Conservation (phyloP, 805 yeast genomes). For the Hanseniaspora thailandica region DNA sequence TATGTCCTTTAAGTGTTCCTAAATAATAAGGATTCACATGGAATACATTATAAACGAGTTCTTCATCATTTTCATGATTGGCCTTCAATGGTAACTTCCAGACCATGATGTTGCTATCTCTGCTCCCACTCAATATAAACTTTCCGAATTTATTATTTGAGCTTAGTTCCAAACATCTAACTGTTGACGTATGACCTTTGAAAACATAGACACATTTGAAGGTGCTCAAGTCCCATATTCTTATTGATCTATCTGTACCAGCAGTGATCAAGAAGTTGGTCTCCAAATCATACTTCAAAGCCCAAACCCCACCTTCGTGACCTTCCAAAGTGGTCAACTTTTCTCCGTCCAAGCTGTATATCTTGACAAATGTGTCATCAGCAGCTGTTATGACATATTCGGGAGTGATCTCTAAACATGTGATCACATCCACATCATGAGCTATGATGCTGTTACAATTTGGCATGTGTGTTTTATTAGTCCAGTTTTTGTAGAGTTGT, state of each 20-base stretch:
- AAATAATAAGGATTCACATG: constrained; percentile 50
- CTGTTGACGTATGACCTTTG: constrained; percentile 85
- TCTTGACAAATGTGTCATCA: constrained; percentile 70
- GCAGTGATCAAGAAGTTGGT: constrained; percentile 70
- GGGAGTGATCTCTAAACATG: constrained; percentile 87
- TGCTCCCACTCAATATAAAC: constrained; percentile 65
- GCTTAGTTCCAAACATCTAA: constrained; percentile 76
- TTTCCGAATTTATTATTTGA: constrained; percentile 57
- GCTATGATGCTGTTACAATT: constrained; percentile 53
- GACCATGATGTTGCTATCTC: constrained; percentile 72
- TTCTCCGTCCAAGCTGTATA: constrained; percentile 63
- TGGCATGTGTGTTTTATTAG: constrained; percentile 59
- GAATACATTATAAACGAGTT: constrained; percentile 27
- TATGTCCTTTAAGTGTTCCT: constrained; percentile 61
- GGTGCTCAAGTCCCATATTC: constrained; percentile 81
- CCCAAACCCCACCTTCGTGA: constrained; percentile 99
- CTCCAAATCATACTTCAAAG: constrained; percentile 71
- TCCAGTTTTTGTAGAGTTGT: constrained; percentile 49
- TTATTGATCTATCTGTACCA: constrained; percentile 83
- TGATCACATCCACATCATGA: constrained; percentile 73
- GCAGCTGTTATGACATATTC: constrained; percentile 87
- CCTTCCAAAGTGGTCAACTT: constrained; percentile 56
- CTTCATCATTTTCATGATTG: constrained; percentile 24
- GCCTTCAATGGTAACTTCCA: constrained; percentile 61
- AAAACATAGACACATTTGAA: constrained; percentile 86